Conservation (phyloP, 2,329 filamentous ascomycete genomes). For the Stromatinia cepivora region DNA sequence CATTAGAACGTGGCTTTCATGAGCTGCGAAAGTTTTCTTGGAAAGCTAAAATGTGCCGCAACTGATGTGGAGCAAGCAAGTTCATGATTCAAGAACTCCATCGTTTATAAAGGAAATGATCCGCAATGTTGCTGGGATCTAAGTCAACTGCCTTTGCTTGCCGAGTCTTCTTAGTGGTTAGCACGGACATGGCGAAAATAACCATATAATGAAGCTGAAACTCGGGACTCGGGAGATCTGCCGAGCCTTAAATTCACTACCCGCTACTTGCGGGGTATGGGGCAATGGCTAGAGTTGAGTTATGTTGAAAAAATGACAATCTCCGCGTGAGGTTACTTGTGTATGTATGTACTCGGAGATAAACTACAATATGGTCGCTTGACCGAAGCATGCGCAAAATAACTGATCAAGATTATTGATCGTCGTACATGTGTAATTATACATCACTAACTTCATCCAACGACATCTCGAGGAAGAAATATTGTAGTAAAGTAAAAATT, state of each 20-base stretch:
- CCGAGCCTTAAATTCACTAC: constrained; percentile 8
- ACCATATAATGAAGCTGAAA: not conserved
- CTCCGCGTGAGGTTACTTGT: constrained; percentile 25
- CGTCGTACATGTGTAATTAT: constrained; percentile 7
- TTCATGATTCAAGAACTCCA: constrained; percentile 11
- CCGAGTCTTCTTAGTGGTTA: not conserved
- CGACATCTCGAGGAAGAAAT: not conserved
- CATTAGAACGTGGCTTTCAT: constrained; percentile 21
- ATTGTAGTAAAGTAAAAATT: no score
- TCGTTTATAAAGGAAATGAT: constrained; percentile 2
- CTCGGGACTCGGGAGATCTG: constrained; percentile 23
- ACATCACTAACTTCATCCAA: constrained; percentile 5
- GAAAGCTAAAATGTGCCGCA: constrained; percentile 5
- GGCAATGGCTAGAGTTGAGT: constrained; percentile 3
- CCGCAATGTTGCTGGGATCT: constrained; percentile 4
- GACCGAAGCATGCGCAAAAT: constrained; percentile 24
- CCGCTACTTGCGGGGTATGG: constrained; percentile 22
- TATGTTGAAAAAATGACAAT: constrained; percentile 20
- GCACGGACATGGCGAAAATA: not conserved
- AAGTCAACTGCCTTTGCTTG: constrained; percentile 10
- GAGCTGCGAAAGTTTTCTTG: constrained; percentile 2
- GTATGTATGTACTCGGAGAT: constrained; percentile 18
- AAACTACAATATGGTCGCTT: constrained; percentile 19
- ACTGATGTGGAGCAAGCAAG: constrained; percentile 2
- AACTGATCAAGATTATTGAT: constrained; percentile 9